Base-by-base conservation (phyloP, 441 rosid genomes). In the Syzygium syzygioides region DNA sequence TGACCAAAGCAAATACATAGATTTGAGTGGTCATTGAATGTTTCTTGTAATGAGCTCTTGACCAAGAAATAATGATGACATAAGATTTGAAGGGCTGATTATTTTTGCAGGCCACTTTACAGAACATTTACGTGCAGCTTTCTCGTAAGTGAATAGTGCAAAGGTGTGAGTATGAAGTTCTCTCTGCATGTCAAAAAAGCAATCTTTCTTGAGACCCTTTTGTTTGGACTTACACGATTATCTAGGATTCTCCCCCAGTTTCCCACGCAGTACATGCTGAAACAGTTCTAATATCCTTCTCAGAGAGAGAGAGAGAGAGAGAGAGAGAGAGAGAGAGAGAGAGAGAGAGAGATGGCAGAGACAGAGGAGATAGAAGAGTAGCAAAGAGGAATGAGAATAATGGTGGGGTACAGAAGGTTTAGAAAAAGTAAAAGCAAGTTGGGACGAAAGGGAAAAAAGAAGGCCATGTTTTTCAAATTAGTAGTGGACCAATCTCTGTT, bases 211-310 rank as follows among this genome's bases (percentile, higher is more conserved):
- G 88, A 88, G 89, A 86, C 87, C 68, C 92, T 91, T 91, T 87
- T 89, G 92, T 90, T 91, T 91, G 94, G 93, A 91, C 91, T 91
- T 88, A 76, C 64, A 79, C 87, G 28, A 91, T 87, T 87, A 88
- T 93, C 91, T 91, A 89, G 92, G 96, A 94, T 92, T 95, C 96
- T 91, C 91, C 55, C 25, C 55, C 30, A 71, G 83, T 71, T 71
- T 50, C 57, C 87, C 88, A 28, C 85, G 30, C 80, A 26, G 60
- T 68, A 54, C 62, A 87, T 62, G 45, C 52, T 71, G 28, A 37
- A 64, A 30, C 76, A 30, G 41, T 30, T 64, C 23, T 64, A 64
- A 30, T 64, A 20, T 30, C 76, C 20, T 20, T 30, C 23, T 64
- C 71, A 60, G 18, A 79, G 86, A 87, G 79, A 57, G 11, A 76